A percentile compares a stretch with the other conserved stretches of the same genome.
These are phyloP conservation scores for Pisolithus tinctorius DNA, from an alignment of 768 basidiomycete genomes.

Conservation along the genomic window DNA sequence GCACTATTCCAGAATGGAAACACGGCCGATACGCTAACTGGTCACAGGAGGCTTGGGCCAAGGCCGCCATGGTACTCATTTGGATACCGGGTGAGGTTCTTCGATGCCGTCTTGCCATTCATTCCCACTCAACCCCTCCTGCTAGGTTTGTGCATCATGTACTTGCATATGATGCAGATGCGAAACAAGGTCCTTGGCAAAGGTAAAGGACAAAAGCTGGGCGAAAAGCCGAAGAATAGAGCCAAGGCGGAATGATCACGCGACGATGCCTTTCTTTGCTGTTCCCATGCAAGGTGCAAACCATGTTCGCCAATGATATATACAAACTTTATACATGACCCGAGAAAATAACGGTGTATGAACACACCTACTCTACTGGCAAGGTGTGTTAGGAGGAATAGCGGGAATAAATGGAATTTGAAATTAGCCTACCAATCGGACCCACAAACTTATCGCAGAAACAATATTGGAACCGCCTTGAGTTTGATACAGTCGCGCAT, in stretches of 20 bases:
- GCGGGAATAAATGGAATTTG: too few relatives aligned
- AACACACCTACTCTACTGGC: too few relatives aligned
- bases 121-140: background rate
- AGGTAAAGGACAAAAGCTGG: slow-evolving; percentile 26
- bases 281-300: background rate
- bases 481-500: slow-evolving; percentile 88
- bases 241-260: slow-evolving; percentile 12
- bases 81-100: slow-evolving; percentile 82
- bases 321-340: too few relatives aligned
- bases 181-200: slow-evolving; percentile 46
- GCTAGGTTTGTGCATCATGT: slow-evolving; percentile 47
- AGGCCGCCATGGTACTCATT: slow-evolving; percentile 55
- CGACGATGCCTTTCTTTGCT: background rate
- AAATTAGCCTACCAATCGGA: too few relatives aligned
- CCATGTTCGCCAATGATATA: too few relatives aligned
- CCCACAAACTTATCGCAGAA: slow-evolving; percentile 36
- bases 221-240: slow-evolving; percentile 29
- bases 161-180: slow-evolving; percentile 54
- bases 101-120: background rate
- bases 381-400: too few relatives aligned
- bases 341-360: too few relatives aligned
- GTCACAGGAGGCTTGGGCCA: slow-evolving; percentile 50
- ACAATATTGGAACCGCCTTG: slow-evolving; percentile 37
- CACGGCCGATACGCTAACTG: slow-evolving; percentile 38
- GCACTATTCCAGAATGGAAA: slow-evolving; percentile 58